phyloP scores from a whole-genome alignment of 2,329 filamentous ascomycete species.

The Cladosporium sp. region DNA sequence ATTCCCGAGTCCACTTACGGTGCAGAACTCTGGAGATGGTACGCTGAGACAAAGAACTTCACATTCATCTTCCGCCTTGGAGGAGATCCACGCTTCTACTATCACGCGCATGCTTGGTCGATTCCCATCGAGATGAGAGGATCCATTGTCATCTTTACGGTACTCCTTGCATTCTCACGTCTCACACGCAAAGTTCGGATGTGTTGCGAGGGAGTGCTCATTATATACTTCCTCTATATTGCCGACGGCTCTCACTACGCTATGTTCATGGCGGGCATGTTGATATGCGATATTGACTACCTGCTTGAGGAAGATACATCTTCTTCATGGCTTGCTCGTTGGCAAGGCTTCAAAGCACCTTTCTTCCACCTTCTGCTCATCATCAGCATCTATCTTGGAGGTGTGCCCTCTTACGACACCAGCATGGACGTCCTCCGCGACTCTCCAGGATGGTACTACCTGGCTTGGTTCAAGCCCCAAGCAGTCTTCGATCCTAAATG shows the following conservation, averaged over 20 bases:
- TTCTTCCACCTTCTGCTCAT: slow-evolving; percentile 57
- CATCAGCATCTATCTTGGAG: slow-evolving; percentile 58
- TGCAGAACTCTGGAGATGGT: slow-evolving; percentile 55
- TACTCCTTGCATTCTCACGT: slow-evolving; percentile 58
- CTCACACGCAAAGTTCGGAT: slow-evolving; percentile 53
- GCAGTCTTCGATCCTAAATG: slow-evolving; percentile 32
- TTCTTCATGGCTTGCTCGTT: slow-evolving; percentile 41
- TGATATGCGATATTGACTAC: slow-evolving; percentile 53
- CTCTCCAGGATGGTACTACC: slow-evolving; percentile 61
- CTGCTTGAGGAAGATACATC: neutral
- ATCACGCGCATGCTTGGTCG: slow-evolving; percentile 63
- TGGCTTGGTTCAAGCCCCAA: slow-evolving; percentile 53
- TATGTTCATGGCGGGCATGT: slow-evolving; percentile 62
- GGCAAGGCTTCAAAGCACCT: slow-evolving; percentile 50
- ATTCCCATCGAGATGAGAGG: slow-evolving; percentile 65
- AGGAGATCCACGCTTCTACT: slow-evolving; percentile 57
- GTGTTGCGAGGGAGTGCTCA: slow-evolving; percentile 53
- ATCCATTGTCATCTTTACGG: slow-evolving; percentile 63
- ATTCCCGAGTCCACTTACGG: slow-evolving; percentile 42
- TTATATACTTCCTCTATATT: slow-evolving; percentile 67
- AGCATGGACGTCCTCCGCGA: slow-evolving; percentile 53
- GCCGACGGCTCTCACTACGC: slow-evolving; percentile 64
- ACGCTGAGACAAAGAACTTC: slow-evolving; percentile 65
- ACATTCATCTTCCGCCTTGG: slow-evolving; percentile 65
- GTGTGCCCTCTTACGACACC: slow-evolving; percentile 57